phyloP scores from a whole-genome alignment of 139 green algal genomes.

The Volvox africanus region DNA sequence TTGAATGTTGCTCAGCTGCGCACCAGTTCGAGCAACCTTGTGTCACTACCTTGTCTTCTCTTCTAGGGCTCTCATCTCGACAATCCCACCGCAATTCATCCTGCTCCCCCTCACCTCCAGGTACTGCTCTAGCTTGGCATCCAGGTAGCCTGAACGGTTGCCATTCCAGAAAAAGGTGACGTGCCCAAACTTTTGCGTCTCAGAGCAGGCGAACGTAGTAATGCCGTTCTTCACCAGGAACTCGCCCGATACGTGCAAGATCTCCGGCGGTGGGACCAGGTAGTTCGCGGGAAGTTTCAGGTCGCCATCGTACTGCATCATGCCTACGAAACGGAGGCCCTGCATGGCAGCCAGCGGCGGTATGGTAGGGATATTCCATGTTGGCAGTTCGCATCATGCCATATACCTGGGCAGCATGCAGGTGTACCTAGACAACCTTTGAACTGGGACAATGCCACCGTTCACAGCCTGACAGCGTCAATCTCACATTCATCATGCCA shows the following conservation, averaged over 20 bases:
- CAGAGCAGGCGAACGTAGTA: constrained; percentile 92
- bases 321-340: constrained; percentile 86
- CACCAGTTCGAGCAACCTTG: too few relatives aligned
- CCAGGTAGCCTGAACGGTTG: constrained; percentile 95
- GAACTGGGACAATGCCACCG: too few relatives aligned
- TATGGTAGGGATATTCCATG: too few relatives aligned
- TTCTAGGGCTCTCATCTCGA: too few relatives aligned
- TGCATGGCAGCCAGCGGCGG: constrained; percentile 13
- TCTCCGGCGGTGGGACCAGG: constrained; percentile 93
- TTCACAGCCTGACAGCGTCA: too few relatives aligned
- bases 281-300: constrained; percentile 93
- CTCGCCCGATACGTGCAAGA: constrained; percentile 81
- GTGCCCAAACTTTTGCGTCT: constrained; percentile 97
- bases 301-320: constrained; percentile 99
- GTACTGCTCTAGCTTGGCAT: constrained; percentile 93
- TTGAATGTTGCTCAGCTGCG: too few relatives aligned
- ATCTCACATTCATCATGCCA: too few relatives aligned
- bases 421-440: too few relatives aligned
- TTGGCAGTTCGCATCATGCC: too few relatives aligned
- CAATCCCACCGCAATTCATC: too few relatives aligned
- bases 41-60: too few relatives aligned
- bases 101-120: constrained; percentile 64
- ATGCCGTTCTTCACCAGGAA: constrained; percentile 91
- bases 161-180: constrained; percentile 99
- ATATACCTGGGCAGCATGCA: too few relatives aligned